phyloP scores from a whole-genome alignment of 2,329 filamentous ascomycete species.

The Fusarium azukiicola region DNA sequence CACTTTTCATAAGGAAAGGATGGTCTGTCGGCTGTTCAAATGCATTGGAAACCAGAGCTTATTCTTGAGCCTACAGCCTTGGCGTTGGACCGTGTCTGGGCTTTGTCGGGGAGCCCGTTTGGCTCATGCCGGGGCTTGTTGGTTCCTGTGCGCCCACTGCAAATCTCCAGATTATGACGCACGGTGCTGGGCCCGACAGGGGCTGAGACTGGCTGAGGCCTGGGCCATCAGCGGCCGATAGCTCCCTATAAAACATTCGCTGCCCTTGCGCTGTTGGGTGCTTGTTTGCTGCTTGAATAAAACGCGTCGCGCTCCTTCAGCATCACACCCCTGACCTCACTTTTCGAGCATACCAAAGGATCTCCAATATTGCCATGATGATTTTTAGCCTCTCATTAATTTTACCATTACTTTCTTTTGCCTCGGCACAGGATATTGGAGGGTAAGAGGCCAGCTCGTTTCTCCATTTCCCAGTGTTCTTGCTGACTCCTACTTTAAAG shows the following conservation, averaged over 20 bases:
- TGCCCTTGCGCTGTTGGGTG: not conserved
- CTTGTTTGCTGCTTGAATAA: not conserved
- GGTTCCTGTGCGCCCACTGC: not conserved
- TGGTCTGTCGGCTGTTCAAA: not conserved
- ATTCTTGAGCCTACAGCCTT: not conserved
- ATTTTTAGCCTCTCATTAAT: not conserved
- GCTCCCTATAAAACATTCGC: not conserved
- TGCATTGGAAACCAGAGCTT: not conserved
- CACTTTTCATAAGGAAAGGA: not conserved
- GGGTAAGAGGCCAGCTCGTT: not conserved
- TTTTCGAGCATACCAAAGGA: not conserved
- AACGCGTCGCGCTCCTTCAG: not conserved
- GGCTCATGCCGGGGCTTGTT: not conserved
- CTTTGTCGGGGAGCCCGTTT: not conserved
- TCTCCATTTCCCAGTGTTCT: not conserved
- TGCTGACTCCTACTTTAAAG: not conserved
- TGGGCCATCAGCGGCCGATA: not conserved
- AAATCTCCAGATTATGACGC: slow-evolving; percentile 7
- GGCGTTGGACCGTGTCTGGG: not conserved
- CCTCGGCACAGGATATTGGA: not conserved
- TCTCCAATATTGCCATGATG: not conserved
- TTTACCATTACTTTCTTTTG: not conserved
- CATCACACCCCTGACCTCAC: not conserved
- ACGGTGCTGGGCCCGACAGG: not conserved
- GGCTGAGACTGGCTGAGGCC: not conserved